phyloP scores from a whole-genome alignment of 2,329 filamentous ascomycete species.

The Trichoderma endophyticum region DNA sequence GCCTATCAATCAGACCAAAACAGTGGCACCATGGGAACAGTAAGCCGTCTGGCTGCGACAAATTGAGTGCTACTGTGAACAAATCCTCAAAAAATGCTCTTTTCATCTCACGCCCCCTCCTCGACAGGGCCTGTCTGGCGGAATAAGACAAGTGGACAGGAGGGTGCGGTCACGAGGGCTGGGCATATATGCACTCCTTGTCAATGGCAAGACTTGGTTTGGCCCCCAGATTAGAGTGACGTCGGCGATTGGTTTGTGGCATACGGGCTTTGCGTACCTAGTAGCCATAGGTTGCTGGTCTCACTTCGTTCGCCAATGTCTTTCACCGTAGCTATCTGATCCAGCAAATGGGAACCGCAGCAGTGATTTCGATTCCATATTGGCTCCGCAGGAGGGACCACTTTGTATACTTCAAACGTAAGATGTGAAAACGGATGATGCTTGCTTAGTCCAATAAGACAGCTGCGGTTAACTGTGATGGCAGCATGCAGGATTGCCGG shows the following conservation, averaged over 20 bases:
- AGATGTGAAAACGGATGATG: not conserved
- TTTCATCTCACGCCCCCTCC: not conserved
- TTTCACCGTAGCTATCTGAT: not conserved
- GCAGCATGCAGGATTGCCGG: not conserved
- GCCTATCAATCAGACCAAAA: not conserved
- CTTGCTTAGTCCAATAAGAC: not conserved
- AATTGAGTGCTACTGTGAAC: not conserved
- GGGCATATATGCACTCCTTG: constrained; percentile 8
- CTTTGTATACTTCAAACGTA: not conserved
- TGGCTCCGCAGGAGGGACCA: not conserved
- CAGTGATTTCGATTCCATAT: not conserved
- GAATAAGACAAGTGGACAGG: not conserved
- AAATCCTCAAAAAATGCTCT: not conserved
- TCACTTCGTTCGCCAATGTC: not conserved
- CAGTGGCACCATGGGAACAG: not conserved
- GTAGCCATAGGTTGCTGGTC: not conserved
- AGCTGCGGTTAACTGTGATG: not conserved
- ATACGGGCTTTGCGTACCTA: not conserved
- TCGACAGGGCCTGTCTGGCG: not conserved
- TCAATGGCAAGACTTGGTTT: not conserved
- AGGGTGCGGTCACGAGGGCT: constrained; percentile 1
- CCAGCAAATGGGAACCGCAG: not conserved
- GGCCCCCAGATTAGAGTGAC: not conserved
- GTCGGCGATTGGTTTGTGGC: not conserved
- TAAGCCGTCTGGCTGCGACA: not conserved